Evolutionary conservation across 345 rosid species (phyloP).

Genomic region (Lepidium didymum): DNA sequence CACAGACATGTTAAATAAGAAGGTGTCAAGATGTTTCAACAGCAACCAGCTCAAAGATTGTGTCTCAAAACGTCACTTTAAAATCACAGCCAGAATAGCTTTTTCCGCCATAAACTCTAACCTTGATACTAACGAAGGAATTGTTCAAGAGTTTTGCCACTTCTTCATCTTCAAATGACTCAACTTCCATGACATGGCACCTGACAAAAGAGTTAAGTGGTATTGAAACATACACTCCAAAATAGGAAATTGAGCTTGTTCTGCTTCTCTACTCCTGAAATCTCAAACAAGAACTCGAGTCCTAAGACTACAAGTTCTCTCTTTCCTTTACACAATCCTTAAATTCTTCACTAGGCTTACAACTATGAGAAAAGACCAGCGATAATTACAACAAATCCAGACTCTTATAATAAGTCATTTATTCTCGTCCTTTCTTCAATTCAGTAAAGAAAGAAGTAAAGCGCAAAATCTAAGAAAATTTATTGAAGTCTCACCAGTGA

Average conservation of each 20-base stretch:
- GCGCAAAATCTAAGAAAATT: not conserved
- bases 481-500: constrained; percentile 67
- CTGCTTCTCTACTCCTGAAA: not conserved
- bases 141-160: constrained; percentile 73
- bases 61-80: not conserved
- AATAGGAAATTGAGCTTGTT: not conserved
- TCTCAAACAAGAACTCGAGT: not conserved
- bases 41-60: not conserved
- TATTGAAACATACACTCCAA: not conserved
- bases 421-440: not conserved
- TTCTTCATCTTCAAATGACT: constrained; percentile 77
- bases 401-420: not conserved
- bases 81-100: not conserved
- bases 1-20: constrained; percentile 19
- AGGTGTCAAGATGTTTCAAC: not conserved
- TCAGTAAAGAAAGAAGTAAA: not conserved
- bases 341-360: not conserved
- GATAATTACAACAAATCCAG: not conserved
- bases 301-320: not conserved
- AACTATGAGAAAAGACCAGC: not conserved
- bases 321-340: not conserved
- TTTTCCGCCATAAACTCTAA: constrained; percentile 6
- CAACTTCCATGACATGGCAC: constrained; percentile 99
- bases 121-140: constrained; percentile 86
- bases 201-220: constrained; percentile 28